Evolutionary conservation across 805 yeast genomes (phyloP), one percentile per base, ranked within the genome.

Genomic region (Jamesozyma spencerorum): DNA sequence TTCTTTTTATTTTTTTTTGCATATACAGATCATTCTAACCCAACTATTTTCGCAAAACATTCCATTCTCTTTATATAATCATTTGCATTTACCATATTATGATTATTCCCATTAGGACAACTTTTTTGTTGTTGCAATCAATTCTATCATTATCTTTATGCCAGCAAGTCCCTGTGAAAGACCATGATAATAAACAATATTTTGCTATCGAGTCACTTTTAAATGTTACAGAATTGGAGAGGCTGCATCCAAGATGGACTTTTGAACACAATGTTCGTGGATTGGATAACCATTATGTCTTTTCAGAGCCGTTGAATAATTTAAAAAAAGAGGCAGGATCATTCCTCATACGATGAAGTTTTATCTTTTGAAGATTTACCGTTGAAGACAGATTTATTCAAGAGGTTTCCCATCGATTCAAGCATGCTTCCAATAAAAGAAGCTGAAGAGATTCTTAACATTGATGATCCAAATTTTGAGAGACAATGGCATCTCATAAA

Each of bases 401-500:
- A 71, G 52, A 67, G 94, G 53, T 41, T 46, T 7, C 69, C 68
- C 1, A 48, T 63, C 5, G 87, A 78, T 53, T 76, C 83, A 1
- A 69, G 80, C 10, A 63, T 71, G 57, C 49, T 58, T 35, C 68
- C 69, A 0, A 55, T 76, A 7, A 60, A 62, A 34, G 65, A 71
- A 7, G 81, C 75, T 0, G 65, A 66, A 42, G 66, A 71, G 17
- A 60, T 70, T 41, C 73, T 87, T 40, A 65, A 62, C 8, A 90
- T 92, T 39, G 58, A 71, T 15, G 98, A 92, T 63, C 98, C 98
- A 0, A 63, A 72, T n/a, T 90, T 92, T 55, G 58, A 62, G 10
- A 68, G 72, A 30, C 98, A 92, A 63, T 92, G 98, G 98, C 97
- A 90, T 62, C 62, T 92, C n/a, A 63, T 83, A 31, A 92, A 92